Conservation (phyloP, 1,284 basidiomycete species). For the Papiliotrema flavescens region DNA sequence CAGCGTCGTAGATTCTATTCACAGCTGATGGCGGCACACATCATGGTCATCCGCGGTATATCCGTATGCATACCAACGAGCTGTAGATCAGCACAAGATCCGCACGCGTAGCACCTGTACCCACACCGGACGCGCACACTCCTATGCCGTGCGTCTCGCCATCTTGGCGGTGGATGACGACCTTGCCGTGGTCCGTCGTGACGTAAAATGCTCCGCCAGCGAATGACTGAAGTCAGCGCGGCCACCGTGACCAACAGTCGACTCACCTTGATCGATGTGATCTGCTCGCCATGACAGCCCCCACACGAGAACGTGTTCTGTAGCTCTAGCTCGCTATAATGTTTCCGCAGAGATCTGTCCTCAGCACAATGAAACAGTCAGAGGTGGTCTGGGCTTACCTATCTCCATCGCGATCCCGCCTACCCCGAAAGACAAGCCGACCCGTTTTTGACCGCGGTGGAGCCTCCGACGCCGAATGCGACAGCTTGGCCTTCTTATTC, state of each 20-base stretch:
- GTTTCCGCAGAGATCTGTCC: not conserved
- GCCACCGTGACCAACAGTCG: not conserved
- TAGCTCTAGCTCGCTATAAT: not conserved
- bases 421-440: too few species aligned
- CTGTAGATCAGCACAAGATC: slow-evolving; percentile 12
- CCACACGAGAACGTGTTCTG: slow-evolving; percentile 1
- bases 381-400: too few species aligned
- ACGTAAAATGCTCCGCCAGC: slow-evolving; percentile 20
- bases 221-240: slow-evolving; percentile 11
- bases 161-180: slow-evolving; percentile 20
- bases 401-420: too few species aligned
- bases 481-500: too few species aligned
- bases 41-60: slow-evolving; percentile 25
- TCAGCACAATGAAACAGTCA: too few species aligned
- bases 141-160: slow-evolving; percentile 18
- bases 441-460: too few species aligned
- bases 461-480: too few species aligned
- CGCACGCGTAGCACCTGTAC: not conserved
- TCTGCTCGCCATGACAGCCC: slow-evolving; percentile 28
- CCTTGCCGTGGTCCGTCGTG: slow-evolving; percentile 39
- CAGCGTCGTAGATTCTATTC: not conserved
- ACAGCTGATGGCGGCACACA: slow-evolving; percentile 18
- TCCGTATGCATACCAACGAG: slow-evolving; percentile 33
- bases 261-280: slow-evolving; percentile 28
- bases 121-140: slow-evolving; percentile 29